Conservation (phyloP, 805 yeast species). For the Metschnikowia lunata region DNA sequence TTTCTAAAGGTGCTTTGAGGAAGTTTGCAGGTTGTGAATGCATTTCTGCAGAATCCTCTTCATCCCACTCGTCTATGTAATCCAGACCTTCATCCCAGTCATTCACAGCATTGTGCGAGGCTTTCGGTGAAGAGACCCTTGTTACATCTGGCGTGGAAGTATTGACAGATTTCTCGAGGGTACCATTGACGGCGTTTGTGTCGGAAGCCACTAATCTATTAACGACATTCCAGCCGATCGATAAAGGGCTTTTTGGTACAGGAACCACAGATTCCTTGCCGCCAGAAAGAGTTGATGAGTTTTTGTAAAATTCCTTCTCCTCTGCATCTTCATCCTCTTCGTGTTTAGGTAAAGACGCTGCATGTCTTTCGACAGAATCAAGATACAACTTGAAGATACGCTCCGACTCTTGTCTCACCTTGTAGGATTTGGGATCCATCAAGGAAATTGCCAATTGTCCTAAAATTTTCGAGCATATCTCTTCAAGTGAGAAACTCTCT, state of each 20-base stretch:
- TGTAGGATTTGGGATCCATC: constrained; percentile 61
- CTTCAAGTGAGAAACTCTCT: constrained; percentile 64
- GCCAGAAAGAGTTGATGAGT: constrained; percentile 16
- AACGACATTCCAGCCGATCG: constrained; percentile 37
- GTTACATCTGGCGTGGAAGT: constrained; percentile 36
- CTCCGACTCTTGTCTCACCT: constrained; percentile 71
- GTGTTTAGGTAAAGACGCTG: constrained; percentile 28
- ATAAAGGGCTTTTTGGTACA: constrained; percentile 13
- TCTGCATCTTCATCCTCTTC: constrained; percentile 37
- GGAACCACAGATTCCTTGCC: not conserved
- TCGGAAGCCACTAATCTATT: constrained; percentile 30
- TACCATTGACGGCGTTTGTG: constrained; percentile 25
- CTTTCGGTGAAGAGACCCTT: constrained; percentile 24
- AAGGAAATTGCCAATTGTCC: constrained; percentile 83
- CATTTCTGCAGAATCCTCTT: not conserved
- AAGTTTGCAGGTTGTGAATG: too few relatives aligned
- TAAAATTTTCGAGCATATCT: constrained; percentile 73
- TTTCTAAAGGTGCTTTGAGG: too few relatives aligned
- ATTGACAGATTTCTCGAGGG: constrained; percentile 34
- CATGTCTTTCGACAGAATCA: constrained; percentile 35
- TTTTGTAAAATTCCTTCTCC: constrained; percentile 34
- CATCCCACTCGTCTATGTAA: constrained; percentile 15
- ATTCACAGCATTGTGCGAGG: constrained; percentile 3
- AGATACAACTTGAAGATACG: constrained; percentile 58
- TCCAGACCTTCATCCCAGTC: constrained; percentile 19